These are phyloP conservation scores for Rhododendron kiyosumense DNA, from an alignment of 148 eudicot genomes.

Conservation along the genomic window DNA sequence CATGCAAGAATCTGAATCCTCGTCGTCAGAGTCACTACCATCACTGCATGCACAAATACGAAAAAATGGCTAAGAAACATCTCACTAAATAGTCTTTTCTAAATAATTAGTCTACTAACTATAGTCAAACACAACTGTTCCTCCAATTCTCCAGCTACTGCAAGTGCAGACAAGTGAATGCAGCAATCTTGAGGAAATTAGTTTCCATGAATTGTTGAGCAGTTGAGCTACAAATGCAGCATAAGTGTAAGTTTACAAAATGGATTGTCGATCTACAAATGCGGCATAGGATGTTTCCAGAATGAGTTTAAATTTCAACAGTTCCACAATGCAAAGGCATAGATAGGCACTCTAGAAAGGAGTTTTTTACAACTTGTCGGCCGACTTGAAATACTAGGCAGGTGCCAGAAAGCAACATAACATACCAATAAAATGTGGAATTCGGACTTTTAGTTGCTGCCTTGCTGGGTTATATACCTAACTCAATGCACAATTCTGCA, in stretches of 20 bases:
- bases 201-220: neutral
- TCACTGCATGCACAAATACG: slow-evolving; percentile 30
- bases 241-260: neutral
- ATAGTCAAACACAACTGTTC: neutral
- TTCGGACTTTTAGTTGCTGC: neutral
- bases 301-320: neutral
- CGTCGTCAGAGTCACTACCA: slow-evolving; percentile 46
- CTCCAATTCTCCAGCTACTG: neutral
- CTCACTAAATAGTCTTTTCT: neutral
- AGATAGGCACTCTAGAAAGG: neutral
- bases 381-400: neutral
- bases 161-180: neutral
- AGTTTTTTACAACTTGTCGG: neutral
- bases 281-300: neutral
- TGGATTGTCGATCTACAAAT: neutral
- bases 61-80: neutral
- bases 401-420: neutral
- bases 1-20: slow-evolving; percentile 40
- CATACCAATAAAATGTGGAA: neutral
- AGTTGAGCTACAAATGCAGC: neutral
- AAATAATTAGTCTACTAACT: neutral
- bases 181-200: neutral
- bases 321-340: neutral
- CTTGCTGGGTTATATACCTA: neutral
- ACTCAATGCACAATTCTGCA: neutral